A percentile compares a stretch with the other conserved stretches of the same genome.
These are phyloP conservation scores for Triticum urartu DNA, from an alignment of 176 grass and related monocot genomes.

Conservation along the genomic window DNA sequence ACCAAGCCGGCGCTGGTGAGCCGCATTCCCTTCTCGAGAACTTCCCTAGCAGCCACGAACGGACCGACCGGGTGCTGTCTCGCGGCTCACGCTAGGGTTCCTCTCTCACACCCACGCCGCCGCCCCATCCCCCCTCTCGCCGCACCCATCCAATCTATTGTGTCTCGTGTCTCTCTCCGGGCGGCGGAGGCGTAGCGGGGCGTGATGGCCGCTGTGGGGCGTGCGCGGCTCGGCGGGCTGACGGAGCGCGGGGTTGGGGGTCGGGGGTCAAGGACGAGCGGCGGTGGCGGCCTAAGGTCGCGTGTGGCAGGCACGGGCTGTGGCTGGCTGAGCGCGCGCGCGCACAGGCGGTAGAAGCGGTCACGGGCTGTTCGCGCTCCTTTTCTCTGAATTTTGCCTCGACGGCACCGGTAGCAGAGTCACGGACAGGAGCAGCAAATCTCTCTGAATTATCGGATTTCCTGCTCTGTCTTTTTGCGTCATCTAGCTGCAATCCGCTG, in stretches of 20 bases:
- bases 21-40: neutral
- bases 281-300: no score
- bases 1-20: slow-evolving; percentile 61
- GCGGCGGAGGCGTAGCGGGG: neutral
- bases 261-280: neutral
- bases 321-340: neutral
- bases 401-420: neutral
- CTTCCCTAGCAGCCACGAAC: neutral
- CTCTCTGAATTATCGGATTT: neutral
- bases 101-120: neutral
- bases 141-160: neutral
- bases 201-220: neutral
- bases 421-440: neutral
- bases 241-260: no score
- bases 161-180: neutral
- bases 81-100: neutral
- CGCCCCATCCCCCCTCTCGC: neutral
- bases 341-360: neutral
- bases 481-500: neutral
- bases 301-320: neutral
- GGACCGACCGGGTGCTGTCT: neutral
- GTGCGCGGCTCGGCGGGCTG: neutral
- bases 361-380: neutral
- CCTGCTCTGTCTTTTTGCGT: neutral
- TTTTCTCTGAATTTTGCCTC: neutral